Evolutionary conservation across 192 early-diverging fungal species (phyloP).

Genomic region (Podila verticillata): DNA sequence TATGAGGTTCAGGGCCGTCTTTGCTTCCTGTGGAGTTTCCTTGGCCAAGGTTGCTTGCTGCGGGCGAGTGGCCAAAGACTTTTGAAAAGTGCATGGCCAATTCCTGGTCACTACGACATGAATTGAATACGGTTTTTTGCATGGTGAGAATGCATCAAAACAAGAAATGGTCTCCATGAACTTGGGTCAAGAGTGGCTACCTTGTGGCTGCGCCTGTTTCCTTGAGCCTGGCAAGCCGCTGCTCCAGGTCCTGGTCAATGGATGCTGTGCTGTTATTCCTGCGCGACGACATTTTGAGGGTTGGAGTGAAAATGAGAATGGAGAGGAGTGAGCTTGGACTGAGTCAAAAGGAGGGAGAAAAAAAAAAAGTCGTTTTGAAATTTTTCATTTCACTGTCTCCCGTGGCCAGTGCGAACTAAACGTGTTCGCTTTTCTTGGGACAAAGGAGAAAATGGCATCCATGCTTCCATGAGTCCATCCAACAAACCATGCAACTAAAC

Average conservation of each 20-base stretch:
- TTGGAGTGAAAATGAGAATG: background rate
- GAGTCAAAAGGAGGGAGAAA: background rate
- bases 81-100: slow-evolving; percentile 43
- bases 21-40: background rate
- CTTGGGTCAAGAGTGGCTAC: background rate
- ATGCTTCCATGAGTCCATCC: background rate
- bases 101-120: slow-evolving; percentile 30
- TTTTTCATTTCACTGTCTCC: too few relatives aligned
- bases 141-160: background rate
- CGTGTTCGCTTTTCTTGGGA: too few relatives aligned
- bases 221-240: slow-evolving; percentile 35
- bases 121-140: background rate
- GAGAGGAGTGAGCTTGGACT: background rate
- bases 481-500: background rate
- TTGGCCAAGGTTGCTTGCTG: slow-evolving; percentile 29
- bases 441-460: background rate
- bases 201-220: slow-evolving; percentile 13
- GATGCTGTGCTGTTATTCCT: background rate
- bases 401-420: too few relatives aligned
- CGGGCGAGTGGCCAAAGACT: slow-evolving; percentile 46
- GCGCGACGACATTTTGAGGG: background rate
- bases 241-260: slow-evolving; percentile 28
- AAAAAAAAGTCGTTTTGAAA: background rate
- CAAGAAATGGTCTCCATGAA: background rate
- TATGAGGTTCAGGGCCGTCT: background rate